Percentiles rank a stretch among this genome's conserved stretches.
phyloP scores from a whole-genome alignment of 2,329 filamentous ascomycete species.

The Fusarium verrucosum region DNA sequence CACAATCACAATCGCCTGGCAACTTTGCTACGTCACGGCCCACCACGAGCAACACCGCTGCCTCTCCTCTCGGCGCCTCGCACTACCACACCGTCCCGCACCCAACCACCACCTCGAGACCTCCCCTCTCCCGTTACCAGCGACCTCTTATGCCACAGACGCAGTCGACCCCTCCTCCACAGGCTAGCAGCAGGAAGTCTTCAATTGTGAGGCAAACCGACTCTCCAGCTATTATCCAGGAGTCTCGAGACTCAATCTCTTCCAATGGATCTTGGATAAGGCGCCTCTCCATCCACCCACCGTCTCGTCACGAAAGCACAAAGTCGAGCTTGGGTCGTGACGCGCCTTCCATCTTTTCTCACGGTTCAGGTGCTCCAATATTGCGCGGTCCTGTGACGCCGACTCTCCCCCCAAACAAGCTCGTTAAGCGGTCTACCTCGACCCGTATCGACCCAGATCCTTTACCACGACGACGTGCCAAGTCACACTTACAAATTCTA shows the following conservation, averaged over 20 bases:
- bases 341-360: slow-evolving; percentile 72
- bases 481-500: slow-evolving; percentile 70
- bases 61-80: slow-evolving; percentile 46
- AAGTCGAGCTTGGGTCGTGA: slow-evolving; percentile 72
- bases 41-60: slow-evolving; percentile 54
- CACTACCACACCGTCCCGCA: slow-evolving; percentile 45
- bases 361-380: slow-evolving; percentile 73
- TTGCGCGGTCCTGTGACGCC: slow-evolving; percentile 50
- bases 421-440: slow-evolving; percentile 77
- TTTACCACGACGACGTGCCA: slow-evolving; percentile 60
- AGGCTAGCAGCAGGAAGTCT: slow-evolving; percentile 52
- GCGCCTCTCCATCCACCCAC: slow-evolving; percentile 72
- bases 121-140: slow-evolving; percentile 52
- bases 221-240: slow-evolving; percentile 50
- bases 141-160: slow-evolving; percentile 53
- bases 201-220: slow-evolving; percentile 56
- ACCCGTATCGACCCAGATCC: slow-evolving; percentile 57
- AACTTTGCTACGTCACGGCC: slow-evolving; percentile 52
- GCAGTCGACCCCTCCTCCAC: slow-evolving; percentile 54
- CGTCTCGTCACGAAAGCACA: slow-evolving; percentile 70
- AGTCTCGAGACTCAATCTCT: slow-evolving; percentile 66
- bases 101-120: slow-evolving; percentile 48
- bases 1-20: slow-evolving; percentile 38
- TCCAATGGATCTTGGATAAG: slow-evolving; percentile 77
- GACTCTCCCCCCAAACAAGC: slow-evolving; percentile 73